Evolutionary conservation across 305 asterid genomes (phyloP).

Genomic region (Plantago lanceolata): DNA sequence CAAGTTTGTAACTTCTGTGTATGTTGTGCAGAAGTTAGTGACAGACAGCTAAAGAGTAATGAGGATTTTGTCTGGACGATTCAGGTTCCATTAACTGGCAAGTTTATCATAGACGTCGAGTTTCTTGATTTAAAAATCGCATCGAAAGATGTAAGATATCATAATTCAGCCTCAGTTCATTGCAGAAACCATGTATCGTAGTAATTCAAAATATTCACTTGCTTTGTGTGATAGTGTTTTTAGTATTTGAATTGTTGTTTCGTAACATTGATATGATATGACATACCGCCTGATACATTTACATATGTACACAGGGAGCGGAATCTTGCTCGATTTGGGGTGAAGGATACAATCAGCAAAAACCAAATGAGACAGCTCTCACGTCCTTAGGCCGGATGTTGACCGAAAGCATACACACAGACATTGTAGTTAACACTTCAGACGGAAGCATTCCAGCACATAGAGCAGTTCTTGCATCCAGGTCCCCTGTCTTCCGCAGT

Average conservation of each 20-base stretch:
- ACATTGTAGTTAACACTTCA: constrained; percentile 61
- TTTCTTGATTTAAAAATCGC: constrained; percentile 79
- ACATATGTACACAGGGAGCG: constrained; percentile 44
- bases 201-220: no score
- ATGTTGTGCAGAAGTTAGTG: constrained; percentile 33
- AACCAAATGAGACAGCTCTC: constrained; percentile 52
- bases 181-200: background rate
- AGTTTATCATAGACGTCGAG: constrained; percentile 84
- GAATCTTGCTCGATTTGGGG: constrained; percentile 71
- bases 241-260: background rate
- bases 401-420: constrained; percentile 80
- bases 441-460: constrained; percentile 72
- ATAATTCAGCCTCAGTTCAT: background rate
- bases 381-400: constrained; percentile 72
- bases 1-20: background rate
- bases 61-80: constrained; percentile 64
- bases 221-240: background rate
- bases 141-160: constrained; percentile 49
- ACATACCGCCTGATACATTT: background rate
- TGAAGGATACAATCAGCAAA: constrained; percentile 35
- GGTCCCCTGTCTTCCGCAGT: constrained; percentile 85
- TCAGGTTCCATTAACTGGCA: constrained; percentile 73
- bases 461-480: constrained; percentile 84
- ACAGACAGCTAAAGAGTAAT: constrained; percentile 47
- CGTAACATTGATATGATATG: background rate